A percentile compares a stretch with the other conserved stretches of the same genome.
Conservation (phyloP, 2,329 filamentous ascomycete species). For the Colletotrichum sp. region DNA sequence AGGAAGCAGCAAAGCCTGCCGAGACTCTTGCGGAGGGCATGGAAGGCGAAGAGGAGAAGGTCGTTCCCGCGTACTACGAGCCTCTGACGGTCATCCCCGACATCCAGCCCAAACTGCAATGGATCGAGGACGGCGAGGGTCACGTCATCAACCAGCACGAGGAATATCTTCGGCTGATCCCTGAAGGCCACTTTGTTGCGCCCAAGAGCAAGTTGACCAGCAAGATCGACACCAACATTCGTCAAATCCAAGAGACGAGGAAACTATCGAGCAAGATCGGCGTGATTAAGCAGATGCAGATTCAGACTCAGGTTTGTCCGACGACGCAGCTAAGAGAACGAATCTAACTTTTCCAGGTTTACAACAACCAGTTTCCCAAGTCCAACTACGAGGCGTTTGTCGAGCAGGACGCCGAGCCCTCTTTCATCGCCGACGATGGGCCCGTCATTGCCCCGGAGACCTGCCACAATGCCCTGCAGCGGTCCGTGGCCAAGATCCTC, state of each 20-base stretch:
- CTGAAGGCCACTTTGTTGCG: conserved; percentile 75
- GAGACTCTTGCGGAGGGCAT: conserved; percentile 96
- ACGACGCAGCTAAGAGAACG: not conserved
- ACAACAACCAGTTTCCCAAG: conserved; percentile 97
- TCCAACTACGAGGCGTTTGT: conserved; percentile 89
- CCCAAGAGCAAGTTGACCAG: conserved; percentile 76
- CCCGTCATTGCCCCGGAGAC: conserved; percentile 85
- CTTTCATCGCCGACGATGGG: conserved; percentile 87
- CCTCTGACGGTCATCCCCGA: conserved; percentile 85
- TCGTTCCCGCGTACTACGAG: conserved; percentile 95
- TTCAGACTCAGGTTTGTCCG: conserved; percentile 83
- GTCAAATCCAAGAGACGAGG: conserved; percentile 94
- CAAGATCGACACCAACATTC: conserved; percentile 89
- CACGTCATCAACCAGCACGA: conserved; percentile 88
- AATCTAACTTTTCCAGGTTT: conserved; percentile 66
- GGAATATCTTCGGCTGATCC: conserved; percentile 81
- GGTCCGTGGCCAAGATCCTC: conserved; percentile 92
- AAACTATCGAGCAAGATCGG: conserved; percentile 96
- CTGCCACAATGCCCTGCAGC: conserved; percentile 83
- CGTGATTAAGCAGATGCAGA: conserved; percentile 99
- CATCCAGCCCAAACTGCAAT: conserved; percentile 77
- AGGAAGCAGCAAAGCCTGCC: conserved; percentile 54
- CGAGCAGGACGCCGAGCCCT: conserved; percentile 85
- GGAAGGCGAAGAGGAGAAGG: conserved; percentile 82
- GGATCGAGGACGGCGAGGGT: conserved; percentile 89